These are phyloP conservation scores for Fusarium circinatum DNA, from an alignment of 2,329 filamentous ascomycete species.

Conservation along the genomic window DNA sequence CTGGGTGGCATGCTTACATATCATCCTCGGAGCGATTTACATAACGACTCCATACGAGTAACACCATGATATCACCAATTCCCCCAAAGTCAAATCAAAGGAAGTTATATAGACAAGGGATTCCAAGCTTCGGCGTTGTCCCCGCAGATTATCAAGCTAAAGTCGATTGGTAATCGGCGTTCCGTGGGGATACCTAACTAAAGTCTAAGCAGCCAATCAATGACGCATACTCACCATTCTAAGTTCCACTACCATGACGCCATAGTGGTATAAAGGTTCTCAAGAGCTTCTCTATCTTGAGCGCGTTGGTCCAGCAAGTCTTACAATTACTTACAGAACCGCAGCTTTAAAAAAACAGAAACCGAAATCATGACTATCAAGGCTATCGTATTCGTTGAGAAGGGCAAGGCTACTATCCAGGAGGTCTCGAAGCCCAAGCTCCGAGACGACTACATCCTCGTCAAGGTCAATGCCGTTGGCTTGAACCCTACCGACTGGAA, in stretches of 20 bases:
- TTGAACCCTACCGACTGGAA: constrained; percentile 51
- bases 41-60: background rate
- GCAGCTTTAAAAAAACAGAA: background rate
- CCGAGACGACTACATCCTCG: constrained; percentile 43
- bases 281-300: background rate
- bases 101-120: background rate
- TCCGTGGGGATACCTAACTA: background rate
- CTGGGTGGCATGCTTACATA: background rate
- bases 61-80: background rate
- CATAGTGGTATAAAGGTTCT: background rate
- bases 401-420: constrained; percentile 9
- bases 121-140: background rate
- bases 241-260: background rate
- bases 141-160: background rate
- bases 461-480: constrained; percentile 48
- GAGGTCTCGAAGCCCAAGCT: constrained; percentile 8
- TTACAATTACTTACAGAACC: background rate
- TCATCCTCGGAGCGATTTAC: background rate
- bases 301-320: background rate
- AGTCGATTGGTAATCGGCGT: constrained; percentile 3
- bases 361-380: constrained; percentile 6
- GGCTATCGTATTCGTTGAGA: constrained; percentile 7
- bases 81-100: background rate
- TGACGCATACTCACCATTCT: background rate
- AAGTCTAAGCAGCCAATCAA: background rate